phyloP scores from a whole-genome alignment of 2,329 filamentous ascomycete species.

The Monilinia polystroma region DNA sequence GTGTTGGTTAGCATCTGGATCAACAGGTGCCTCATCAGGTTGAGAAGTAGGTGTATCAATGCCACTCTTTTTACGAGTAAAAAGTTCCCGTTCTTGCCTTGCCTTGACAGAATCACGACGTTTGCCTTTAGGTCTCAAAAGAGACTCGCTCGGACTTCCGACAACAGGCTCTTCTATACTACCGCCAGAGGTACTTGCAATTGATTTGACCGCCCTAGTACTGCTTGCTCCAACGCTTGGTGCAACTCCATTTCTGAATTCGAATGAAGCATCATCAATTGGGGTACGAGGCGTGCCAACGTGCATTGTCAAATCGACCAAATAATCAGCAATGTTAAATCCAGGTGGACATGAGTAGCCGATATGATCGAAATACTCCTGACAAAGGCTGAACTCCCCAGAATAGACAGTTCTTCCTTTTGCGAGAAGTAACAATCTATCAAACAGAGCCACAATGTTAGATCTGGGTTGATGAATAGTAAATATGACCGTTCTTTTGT shows the following conservation, averaged over 20 bases:
- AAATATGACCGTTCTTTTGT: slow-evolving; percentile 95
- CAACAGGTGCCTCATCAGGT: slow-evolving; percentile 54
- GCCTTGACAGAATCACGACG: slow-evolving; percentile 78
- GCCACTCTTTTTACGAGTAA: slow-evolving; percentile 72
- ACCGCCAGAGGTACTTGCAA: slow-evolving; percentile 76
- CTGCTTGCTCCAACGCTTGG: slow-evolving; percentile 78
- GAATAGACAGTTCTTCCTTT: slow-evolving; percentile 91
- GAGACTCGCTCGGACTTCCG: slow-evolving; percentile 60
- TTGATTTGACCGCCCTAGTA: slow-evolving; percentile 83
- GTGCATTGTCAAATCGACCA: slow-evolving; percentile 98
- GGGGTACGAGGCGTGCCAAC: slow-evolving; percentile 61
- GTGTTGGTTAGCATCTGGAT: slow-evolving; percentile 50
- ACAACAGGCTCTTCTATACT: slow-evolving; percentile 63
- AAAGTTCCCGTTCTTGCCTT: slow-evolving; percentile 87
- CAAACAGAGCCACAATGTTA: slow-evolving; percentile 96
- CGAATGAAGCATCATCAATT: slow-evolving; percentile 55
- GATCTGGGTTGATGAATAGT: slow-evolving; percentile 98
- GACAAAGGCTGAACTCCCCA: slow-evolving; percentile 83
- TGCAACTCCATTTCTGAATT: slow-evolving; percentile 63
- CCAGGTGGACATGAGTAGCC: slow-evolving; percentile 93
- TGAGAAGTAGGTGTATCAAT: slow-evolving; percentile 63
- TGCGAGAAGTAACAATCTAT: slow-evolving; percentile 86
- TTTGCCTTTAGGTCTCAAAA: slow-evolving; percentile 64
- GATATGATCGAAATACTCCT: slow-evolving; percentile 86
- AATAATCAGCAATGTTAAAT: slow-evolving; percentile 98